Evolutionary conservation across 352 stramenopile genomes (phyloP), one percentile per base, ranked within the genome.

Genomic region (Pythium aphanidermatum): DNA sequence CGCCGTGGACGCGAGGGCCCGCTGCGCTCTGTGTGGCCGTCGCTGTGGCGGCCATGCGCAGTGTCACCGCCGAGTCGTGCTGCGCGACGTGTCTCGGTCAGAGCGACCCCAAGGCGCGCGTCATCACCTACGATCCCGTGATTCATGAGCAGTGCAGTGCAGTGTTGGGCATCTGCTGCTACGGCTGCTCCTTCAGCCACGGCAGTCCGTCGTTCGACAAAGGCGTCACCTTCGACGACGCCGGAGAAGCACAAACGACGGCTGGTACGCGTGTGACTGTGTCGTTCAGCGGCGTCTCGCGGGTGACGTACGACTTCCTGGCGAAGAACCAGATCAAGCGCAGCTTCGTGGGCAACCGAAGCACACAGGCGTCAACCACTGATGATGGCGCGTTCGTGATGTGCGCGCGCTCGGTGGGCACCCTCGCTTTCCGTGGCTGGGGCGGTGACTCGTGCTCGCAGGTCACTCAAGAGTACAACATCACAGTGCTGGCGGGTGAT

Each of bases 161-260:
- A 0, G 65, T 43, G 2, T 49, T 36, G 26, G 63, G 68, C 46
- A 76, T 80, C 49, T 80, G 68, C 59, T 80, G 68, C 63, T 80
- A 70, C 55, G 55, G 50, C 29, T 80, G 68, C 44, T 45, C 46
- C 21, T 76, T 76, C 29, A 26, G 42, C 4, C 63, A 80, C 33
- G 68, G 65, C 26, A 63, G 35, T 16, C 40, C 63, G 11, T 45
- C 37, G 10, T 80, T 61, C 49, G 34, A 60, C 32, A 57, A 59
- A n/a, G 68, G 68, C 24, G 58, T 76, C 19, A 65, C 25, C 23
- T 75, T 70, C 33, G 40, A 62, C 39, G 51, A 16, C 36, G 56
- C 60, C 21, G 63, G 60, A 4, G 33, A 26, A 9, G 44, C 60
- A 8, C 37, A 62, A 21, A 60, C 67, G 21, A 67, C 46, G 4